Percentiles rank a stretch among this genome's conserved stretches.
Evolutionary conservation across 179 eudicot species (phyloP).

Genomic region (Actinidia polygama): DNA sequence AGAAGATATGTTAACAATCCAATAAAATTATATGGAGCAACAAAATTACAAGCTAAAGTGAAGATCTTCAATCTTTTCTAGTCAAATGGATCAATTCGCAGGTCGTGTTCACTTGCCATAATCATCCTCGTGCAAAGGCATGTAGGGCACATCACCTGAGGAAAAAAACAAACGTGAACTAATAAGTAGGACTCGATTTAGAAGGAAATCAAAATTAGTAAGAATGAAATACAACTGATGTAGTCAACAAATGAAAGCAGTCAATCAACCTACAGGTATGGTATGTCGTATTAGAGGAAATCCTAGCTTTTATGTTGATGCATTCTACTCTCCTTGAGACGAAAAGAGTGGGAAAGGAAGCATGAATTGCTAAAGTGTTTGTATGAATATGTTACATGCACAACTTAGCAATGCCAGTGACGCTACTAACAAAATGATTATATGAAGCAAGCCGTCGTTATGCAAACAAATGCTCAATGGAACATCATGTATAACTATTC

Average conservation of each 20-base stretch:
- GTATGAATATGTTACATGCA: background rate
- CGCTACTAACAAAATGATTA: background rate
- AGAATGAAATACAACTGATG: no score
- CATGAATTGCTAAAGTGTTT: background rate
- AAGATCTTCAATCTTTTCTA: constrained; percentile 22
- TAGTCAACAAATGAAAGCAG: background rate
- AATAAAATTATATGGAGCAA: background rate
- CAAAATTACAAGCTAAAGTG: background rate
- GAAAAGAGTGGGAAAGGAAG: background rate
- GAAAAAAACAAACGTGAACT: background rate
- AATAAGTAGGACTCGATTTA: background rate
- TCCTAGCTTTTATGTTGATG: background rate
- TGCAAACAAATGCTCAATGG: background rate
- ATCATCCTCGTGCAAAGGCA: constrained; percentile 97
- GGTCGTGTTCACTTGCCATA: constrained; percentile 97
- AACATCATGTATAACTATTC: background rate
- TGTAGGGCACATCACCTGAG: constrained; percentile 95
- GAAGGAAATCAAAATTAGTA: background rate
- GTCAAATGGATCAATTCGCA: constrained; percentile 79
- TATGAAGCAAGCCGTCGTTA: background rate
- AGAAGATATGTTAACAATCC: background rate
- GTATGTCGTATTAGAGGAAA: background rate
- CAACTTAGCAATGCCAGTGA: background rate
- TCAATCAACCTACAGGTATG: background rate
- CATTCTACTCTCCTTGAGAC: constrained; percentile 4